Evolutionary conservation across 1,284 basidiomycete genomes (phyloP).

Genomic region (Sparassis latifolia): DNA sequence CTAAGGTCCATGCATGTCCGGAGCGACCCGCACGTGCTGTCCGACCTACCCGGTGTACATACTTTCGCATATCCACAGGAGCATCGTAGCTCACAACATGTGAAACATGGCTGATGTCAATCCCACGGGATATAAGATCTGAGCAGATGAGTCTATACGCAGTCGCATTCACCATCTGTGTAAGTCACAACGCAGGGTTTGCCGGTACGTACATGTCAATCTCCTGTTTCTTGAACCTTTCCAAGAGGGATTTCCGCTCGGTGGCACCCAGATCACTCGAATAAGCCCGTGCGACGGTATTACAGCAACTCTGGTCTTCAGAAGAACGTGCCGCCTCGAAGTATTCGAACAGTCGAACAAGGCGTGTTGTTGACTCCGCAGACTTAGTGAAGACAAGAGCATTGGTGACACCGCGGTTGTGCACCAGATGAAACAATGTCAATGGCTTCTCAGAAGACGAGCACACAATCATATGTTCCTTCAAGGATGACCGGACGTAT

Average conservation of each 20-base stretch:
- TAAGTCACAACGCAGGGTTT: background rate
- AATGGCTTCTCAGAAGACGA: constrained; percentile 83
- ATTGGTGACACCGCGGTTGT: constrained; percentile 51
- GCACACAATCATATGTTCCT: constrained; percentile 89
- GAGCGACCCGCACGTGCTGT: constrained; percentile 87
- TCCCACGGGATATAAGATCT: constrained; percentile 94
- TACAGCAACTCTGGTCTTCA: constrained; percentile 10
- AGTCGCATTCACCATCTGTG: background rate
- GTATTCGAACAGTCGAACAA: constrained; percentile 79
- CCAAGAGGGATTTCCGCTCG: constrained; percentile 76
- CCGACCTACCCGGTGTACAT: constrained; percentile 93
- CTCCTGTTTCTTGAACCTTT: constrained; percentile 75
- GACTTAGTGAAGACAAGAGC: constrained; percentile 95
- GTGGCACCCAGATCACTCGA: constrained; percentile 78
- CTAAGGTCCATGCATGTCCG: constrained; percentile 90
- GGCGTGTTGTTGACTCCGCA: constrained; percentile 81
- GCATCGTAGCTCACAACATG: constrained; percentile 95
- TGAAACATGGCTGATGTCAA: constrained; percentile 87
- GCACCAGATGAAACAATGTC: constrained; percentile 82
- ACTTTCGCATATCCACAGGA: constrained; percentile 96
- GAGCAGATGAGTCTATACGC: constrained; percentile 79
- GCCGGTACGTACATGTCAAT: constrained; percentile 68
- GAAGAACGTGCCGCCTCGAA: constrained; percentile 56
- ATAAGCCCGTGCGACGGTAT: constrained; percentile 60
- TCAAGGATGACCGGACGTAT: background rate